These are phyloP conservation scores for Cladorrhinum samala DNA, from an alignment of 495 filamentous ascomycete species.

Conservation along the genomic window DNA sequence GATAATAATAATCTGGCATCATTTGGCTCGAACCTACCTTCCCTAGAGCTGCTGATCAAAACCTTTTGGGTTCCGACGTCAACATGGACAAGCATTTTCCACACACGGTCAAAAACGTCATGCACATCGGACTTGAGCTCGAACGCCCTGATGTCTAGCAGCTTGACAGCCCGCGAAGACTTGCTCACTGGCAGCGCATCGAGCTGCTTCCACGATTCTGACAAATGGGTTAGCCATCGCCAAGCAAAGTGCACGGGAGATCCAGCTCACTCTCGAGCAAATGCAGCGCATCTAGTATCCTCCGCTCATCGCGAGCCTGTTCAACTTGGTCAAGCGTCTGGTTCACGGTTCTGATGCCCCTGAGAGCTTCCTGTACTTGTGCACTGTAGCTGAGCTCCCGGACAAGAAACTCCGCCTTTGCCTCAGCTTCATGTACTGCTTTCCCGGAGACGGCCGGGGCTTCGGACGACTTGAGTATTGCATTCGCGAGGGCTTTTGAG, in stretches of 20 bases:
- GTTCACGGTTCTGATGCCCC: conserved; percentile 51
- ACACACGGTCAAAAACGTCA: conserved; percentile 50
- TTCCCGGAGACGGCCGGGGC: conserved; percentile 53
- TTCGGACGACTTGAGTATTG: conserved; percentile 68
- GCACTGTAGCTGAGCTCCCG: conserved; percentile 73
- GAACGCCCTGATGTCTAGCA: conserved; percentile 43
- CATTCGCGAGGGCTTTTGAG: conserved; percentile 62
- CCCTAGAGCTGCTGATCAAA: conserved; percentile 37
- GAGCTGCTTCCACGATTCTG: conserved; percentile 43
- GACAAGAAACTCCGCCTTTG: conserved; percentile 63
- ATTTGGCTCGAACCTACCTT: conserved; percentile 34
- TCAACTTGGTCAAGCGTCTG: conserved; percentile 48
- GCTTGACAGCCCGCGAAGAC: conserved; percentile 42
- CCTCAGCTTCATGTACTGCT: conserved; percentile 57
- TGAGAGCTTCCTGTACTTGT: conserved; percentile 56
- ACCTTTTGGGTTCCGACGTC: conserved; percentile 45
- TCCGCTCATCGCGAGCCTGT: conserved; percentile 37
- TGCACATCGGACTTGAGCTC: conserved; percentile 53
- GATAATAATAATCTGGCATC: too few species aligned
- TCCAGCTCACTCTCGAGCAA: conserved; percentile 41
- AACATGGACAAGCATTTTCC: conserved; percentile 51
- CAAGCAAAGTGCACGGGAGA: background rate
- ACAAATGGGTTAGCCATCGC: conserved; percentile 1
- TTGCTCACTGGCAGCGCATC: conserved; percentile 39
- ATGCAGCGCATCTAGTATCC: conserved; percentile 45